phyloP scores from a whole-genome alignment of 306 rosid species.

The Astragalus membranaceus region DNA sequence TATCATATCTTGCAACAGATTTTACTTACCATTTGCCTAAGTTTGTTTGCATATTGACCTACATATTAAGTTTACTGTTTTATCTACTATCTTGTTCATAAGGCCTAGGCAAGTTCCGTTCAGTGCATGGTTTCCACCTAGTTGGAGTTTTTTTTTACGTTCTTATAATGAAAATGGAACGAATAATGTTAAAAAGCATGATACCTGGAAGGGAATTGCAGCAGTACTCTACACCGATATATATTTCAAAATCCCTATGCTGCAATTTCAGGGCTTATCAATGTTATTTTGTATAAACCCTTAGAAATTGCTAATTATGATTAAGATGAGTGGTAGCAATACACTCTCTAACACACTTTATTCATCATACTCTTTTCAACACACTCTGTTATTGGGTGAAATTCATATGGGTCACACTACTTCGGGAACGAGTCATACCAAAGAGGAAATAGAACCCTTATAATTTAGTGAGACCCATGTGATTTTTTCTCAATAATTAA shows the following conservation, averaged over 20 bases:
- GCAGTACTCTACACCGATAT: neutral
- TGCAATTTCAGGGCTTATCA: neutral
- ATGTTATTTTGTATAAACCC: neutral
- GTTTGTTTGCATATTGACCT: neutral
- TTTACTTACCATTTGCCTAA: conserved; percentile 1
- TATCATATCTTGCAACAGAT: neutral
- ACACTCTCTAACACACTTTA: neutral
- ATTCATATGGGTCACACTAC: neutral
- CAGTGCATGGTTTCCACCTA: conserved; percentile 8
- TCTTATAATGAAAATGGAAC: neutral
- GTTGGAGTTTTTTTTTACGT: neutral
- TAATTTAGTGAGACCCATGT: neutral
- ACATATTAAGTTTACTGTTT: neutral
- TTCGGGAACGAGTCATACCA: neutral
- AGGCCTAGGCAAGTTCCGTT: conserved; percentile 1
- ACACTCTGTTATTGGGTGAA: neutral
- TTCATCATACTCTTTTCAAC: neutral
- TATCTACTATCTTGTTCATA: neutral
- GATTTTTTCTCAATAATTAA: neutral
- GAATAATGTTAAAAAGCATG: neutral
- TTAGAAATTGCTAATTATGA: neutral
- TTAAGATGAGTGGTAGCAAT: neutral
- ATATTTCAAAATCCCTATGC: neutral
- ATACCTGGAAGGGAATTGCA: neutral
- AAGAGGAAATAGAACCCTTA: neutral